These are phyloP conservation scores for Neolentinus lepideus DNA, from an alignment of 1,284 basidiomycete genomes.

Conservation along the genomic window DNA sequence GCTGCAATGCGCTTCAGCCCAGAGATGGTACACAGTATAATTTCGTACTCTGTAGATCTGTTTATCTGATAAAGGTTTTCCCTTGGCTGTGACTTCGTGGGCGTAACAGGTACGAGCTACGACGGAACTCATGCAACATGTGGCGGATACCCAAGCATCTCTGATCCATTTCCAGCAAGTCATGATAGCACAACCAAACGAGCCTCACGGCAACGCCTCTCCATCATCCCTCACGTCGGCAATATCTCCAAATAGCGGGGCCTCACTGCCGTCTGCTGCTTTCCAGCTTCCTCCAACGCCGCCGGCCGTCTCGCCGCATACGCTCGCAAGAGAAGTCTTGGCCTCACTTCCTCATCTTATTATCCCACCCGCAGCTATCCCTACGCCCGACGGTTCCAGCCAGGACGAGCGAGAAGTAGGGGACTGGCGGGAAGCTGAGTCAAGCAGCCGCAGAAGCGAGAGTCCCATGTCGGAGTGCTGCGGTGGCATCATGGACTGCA, in stretches of 20 bases:
- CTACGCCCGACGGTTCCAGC: not conserved
- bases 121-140: constrained; percentile 40
- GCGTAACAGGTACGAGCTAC: constrained; percentile 37
- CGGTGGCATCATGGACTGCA: constrained; percentile 42
- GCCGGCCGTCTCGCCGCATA: constrained; percentile 2
- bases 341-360: not conserved
- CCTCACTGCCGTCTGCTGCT: not conserved
- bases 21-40: not conserved
- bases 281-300: constrained; percentile 2
- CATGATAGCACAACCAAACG: constrained; percentile 17
- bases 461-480: constrained; percentile 34
- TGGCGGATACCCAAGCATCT: constrained; percentile 36
- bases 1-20: constrained; percentile 18
- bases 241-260: constrained; percentile 11
- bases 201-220: constrained; percentile 16
- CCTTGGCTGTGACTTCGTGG: constrained; percentile 15
- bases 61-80: too few species aligned
- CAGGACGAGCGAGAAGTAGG: not conserved
- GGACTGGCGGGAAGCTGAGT: constrained; percentile 2
- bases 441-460: constrained; percentile 17
- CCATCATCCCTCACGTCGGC: constrained; percentile 25
- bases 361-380: not conserved
- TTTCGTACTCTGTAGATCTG: too few species aligned
- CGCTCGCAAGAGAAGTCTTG: not conserved
- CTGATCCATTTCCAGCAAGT: constrained; percentile 31